Conservation (phyloP, 2,329 filamentous ascomycete genomes). For the Ceratocystis albifundus region DNA sequence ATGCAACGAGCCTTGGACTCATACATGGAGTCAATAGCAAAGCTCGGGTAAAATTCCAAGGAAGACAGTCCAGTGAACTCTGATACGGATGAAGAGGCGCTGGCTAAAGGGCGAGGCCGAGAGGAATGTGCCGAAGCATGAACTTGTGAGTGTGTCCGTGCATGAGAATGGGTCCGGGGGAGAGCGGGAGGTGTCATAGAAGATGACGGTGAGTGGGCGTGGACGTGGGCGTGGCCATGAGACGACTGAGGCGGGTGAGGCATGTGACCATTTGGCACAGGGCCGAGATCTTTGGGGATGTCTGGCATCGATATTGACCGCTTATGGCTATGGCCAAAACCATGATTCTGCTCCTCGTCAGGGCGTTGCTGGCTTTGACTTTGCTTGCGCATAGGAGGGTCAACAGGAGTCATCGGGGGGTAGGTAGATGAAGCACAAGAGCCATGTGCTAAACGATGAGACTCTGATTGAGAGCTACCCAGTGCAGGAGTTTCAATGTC, state of each 20-base stretch:
- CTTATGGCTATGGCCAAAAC: conserved; percentile 21
- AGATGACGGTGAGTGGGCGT: neutral
- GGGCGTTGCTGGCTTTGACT: conserved; percentile 16
- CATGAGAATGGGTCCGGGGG: neutral
- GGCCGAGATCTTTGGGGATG: conserved; percentile 20
- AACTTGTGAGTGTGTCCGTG: neutral
- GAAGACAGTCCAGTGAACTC: conserved; percentile 20
- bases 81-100: neutral
- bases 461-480: conserved; percentile 13
- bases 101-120: conserved; percentile 8
- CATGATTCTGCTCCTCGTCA: conserved; percentile 12
- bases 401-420: conserved; percentile 2
- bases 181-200: neutral
- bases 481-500: conserved; percentile 16
- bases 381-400: conserved; percentile 12
- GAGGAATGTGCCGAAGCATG: neutral
- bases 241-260: neutral
- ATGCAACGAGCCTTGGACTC: conserved; percentile 23
- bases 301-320: conserved; percentile 22
- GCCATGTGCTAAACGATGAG: conserved; percentile 6
- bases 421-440: conserved; percentile 14
- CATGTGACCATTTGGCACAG: neutral
- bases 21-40: conserved; percentile 22
- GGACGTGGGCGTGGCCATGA: neutral
- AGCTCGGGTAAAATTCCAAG: conserved; percentile 22